phyloP scores from a whole-genome alignment of 225 moss, liverwort and hornwort genomes.

The Marchantia paleacea region DNA sequence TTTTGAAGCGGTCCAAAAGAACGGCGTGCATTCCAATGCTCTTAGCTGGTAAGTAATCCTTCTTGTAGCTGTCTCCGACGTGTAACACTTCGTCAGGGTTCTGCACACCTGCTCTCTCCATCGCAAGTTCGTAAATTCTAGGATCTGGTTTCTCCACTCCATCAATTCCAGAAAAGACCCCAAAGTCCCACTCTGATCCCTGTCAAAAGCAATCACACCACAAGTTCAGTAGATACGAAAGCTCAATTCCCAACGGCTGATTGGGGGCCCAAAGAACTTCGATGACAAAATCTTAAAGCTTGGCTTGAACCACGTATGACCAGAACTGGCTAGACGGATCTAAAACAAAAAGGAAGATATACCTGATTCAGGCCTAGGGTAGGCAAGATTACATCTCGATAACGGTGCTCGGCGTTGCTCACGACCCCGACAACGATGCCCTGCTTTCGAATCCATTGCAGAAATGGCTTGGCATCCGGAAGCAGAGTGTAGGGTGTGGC shows the following conservation, averaged over 20 bases:
- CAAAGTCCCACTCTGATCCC: constrained; percentile 51
- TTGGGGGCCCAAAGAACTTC: no score
- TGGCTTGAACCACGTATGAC: no score
- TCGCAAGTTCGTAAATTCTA: constrained; percentile 63
- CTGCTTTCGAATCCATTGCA: constrained; percentile 73
- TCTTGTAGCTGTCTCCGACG: constrained; percentile 67
- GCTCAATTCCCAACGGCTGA: background rate
- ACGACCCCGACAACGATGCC: constrained; percentile 71
- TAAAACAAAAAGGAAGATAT: background rate
- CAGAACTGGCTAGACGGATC: background rate
- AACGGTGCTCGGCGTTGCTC: constrained; percentile 83
- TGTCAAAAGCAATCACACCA: constrained; percentile 12
- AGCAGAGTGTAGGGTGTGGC: constrained; percentile 68
- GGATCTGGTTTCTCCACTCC: constrained; percentile 82
- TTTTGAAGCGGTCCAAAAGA: constrained; percentile 77
- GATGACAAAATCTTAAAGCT: no score
- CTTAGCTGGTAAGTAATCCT: constrained; percentile 71
- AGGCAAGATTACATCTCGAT: constrained; percentile 67
- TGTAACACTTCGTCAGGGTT: constrained; percentile 62
- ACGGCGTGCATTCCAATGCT: constrained; percentile 75
- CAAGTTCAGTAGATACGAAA: background rate
- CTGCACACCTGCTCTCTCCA: constrained; percentile 54
- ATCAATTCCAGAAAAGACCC: constrained; percentile 45
- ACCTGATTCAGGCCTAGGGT: constrained; percentile 70
- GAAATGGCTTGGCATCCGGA: constrained; percentile 62